These are phyloP conservation scores for Cenchrus americanus DNA, from an alignment of 176 grass and related monocot species.

Conservation along the genomic window DNA sequence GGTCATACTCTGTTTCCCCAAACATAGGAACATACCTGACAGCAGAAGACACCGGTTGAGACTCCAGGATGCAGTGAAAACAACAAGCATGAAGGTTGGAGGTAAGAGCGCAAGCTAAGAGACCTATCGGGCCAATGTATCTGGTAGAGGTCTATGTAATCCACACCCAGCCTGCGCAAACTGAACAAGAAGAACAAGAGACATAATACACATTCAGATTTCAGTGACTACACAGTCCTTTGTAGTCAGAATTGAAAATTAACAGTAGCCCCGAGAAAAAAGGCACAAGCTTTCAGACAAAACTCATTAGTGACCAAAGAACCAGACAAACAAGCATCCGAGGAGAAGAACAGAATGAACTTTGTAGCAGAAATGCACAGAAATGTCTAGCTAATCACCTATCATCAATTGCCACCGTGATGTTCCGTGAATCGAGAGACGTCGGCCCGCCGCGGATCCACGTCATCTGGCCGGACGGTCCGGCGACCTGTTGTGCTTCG, in stretches of 20 bases:
- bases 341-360: neutral
- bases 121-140: conserved; percentile 99
- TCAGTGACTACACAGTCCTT: neutral
- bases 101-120: neutral
- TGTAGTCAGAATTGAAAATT: neutral
- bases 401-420: conserved; percentile 64
- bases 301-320: neutral
- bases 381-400: conserved; percentile 45
- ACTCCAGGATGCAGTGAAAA: neutral
- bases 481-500: conserved; percentile 59
- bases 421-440: conserved; percentile 68
- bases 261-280: neutral
- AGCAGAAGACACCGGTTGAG: neutral
- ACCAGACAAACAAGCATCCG: neutral
- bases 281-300: neutral
- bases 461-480: conserved; percentile 88
- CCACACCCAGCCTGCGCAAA: conserved; percentile 61
- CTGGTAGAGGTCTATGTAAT: conserved; percentile 97
- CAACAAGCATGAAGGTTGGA: neutral
- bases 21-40: conserved; percentile 92
- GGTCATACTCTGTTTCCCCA: conserved; percentile 85
- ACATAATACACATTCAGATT: conserved; percentile 5
- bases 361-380: neutral
- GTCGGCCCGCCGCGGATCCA: conserved; percentile 78
- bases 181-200: conserved; percentile 40